These are phyloP conservation scores for Talaromyces marneffei DNA, from an alignment of 2,329 filamentous ascomycete species.

Conservation along the genomic window DNA sequence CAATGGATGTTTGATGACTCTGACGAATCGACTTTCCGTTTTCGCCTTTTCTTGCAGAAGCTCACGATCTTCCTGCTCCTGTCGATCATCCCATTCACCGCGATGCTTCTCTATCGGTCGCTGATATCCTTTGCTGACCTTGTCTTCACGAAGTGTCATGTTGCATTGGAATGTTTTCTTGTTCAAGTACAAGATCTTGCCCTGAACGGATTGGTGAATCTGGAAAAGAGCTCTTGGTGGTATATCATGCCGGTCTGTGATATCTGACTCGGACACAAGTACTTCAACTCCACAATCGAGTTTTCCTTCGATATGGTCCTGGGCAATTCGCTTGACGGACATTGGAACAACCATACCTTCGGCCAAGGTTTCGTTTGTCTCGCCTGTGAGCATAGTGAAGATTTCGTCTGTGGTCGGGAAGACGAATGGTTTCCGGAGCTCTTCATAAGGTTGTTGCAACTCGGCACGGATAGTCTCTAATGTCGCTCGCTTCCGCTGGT, in stretches of 20 bases:
- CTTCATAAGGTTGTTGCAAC: slow-evolving; percentile 87
- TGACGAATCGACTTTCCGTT: slow-evolving; percentile 74
- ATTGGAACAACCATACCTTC: slow-evolving; percentile 92
- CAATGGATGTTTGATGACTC: slow-evolving; percentile 95
- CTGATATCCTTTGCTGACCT: slow-evolving; percentile 66
- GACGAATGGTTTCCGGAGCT: slow-evolving; percentile 75
- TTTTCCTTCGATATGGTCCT: slow-evolving; percentile 88
- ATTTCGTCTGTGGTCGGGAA: slow-evolving; percentile 67
- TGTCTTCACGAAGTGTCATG: slow-evolving; percentile 76
- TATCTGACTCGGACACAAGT: slow-evolving; percentile 74
- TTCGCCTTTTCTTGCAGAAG: slow-evolving; percentile 81
- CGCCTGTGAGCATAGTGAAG: slow-evolving; percentile 94
- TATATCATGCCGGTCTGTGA: slow-evolving; percentile 62
- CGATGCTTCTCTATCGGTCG: slow-evolving; percentile 65
- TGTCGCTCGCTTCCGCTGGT: slow-evolving; percentile 89
- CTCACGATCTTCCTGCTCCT: slow-evolving; percentile 77
- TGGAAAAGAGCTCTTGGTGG: slow-evolving; percentile 69
- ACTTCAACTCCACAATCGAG: slow-evolving; percentile 94
- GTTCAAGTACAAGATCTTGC: slow-evolving; percentile 82
- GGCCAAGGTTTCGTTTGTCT: slow-evolving; percentile 74
- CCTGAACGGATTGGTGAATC: slow-evolving; percentile 76
- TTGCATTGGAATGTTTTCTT: slow-evolving; percentile 78
- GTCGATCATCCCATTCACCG: slow-evolving; percentile 79
- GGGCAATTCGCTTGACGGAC: slow-evolving; percentile 78
- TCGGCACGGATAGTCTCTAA: slow-evolving; percentile 94